These are phyloP conservation scores for Suillus spraguei DNA, from an alignment of 768 basidiomycete genomes.

Conservation along the genomic window DNA sequence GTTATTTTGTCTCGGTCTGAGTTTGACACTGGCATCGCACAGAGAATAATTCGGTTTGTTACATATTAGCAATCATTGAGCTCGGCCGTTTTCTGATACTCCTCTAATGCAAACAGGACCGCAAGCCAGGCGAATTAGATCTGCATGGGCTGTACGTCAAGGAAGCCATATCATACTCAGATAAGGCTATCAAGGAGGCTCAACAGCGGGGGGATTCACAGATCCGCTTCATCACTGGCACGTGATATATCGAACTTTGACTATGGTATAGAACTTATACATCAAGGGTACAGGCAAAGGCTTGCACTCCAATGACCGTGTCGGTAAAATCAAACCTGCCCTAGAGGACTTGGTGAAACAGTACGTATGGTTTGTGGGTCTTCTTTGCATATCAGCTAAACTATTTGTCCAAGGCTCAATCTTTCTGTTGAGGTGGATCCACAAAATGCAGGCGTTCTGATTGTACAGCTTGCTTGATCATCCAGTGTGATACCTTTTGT, in stretches of 20 bases:
- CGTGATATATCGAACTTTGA: slow-evolving; percentile 28
- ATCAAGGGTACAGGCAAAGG: slow-evolving; percentile 65
- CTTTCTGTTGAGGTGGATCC: slow-evolving; percentile 78
- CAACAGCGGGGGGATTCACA: slow-evolving; percentile 62
- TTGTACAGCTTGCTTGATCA: slow-evolving; percentile 52
- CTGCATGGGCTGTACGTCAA: slow-evolving; percentile 93
- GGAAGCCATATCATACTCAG: slow-evolving; percentile 80
- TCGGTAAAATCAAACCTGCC: slow-evolving; percentile 90
- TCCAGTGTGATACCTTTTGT: not conserved
- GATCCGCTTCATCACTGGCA: slow-evolving; percentile 84
- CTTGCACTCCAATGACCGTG: slow-evolving; percentile 73
- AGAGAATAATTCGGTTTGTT: slow-evolving; percentile 76
- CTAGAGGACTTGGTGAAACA: slow-evolving; percentile 85
- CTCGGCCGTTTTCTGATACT: not conserved
- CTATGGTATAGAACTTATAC: not conserved
- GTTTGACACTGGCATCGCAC: slow-evolving; percentile 10
- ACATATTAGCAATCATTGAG: slow-evolving; percentile 1
- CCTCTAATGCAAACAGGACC: slow-evolving; percentile 46
- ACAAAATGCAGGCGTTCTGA: slow-evolving; percentile 79
- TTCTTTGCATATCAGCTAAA: not conserved
- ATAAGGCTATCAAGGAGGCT: slow-evolving; percentile 69
- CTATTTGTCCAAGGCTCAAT: slow-evolving; percentile 53
- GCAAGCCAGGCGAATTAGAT: slow-evolving; percentile 76
- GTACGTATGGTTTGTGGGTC: slow-evolving; percentile 39
- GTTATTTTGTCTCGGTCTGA: slow-evolving; percentile 5